Conservation (phyloP, 2,329 filamentous ascomycete genomes). For the Penicillium hordei region DNA sequence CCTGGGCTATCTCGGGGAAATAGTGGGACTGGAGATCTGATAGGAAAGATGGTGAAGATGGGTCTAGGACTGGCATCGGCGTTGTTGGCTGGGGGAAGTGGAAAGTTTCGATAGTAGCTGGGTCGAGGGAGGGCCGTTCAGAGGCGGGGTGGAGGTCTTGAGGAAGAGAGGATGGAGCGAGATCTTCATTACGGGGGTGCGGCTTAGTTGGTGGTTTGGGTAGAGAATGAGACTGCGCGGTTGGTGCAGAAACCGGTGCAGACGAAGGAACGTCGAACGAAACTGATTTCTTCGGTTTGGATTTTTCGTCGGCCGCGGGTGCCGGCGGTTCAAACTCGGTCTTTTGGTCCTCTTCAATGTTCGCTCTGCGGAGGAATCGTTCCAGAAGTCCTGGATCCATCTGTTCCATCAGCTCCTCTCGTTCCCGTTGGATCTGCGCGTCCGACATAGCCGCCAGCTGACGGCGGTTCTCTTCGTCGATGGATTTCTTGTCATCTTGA, state of each 20-base stretch:
- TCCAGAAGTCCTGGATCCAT: slow-evolving; percentile 75
- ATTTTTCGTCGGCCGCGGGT: neutral
- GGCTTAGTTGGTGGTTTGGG: slow-evolving; percentile 7
- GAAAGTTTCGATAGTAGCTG: slow-evolving; percentile 30
- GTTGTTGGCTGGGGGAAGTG: slow-evolving; percentile 49
- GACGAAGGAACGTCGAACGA: slow-evolving; percentile 26
- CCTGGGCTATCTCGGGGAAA: slow-evolving; percentile 82
- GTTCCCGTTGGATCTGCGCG: slow-evolving; percentile 77
- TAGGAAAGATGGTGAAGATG: slow-evolving; percentile 78
- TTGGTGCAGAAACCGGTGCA: slow-evolving; percentile 5
- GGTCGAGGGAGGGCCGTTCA: slow-evolving; percentile 35
- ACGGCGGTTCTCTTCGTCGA: slow-evolving; percentile 78
- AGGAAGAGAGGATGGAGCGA: slow-evolving; percentile 36
- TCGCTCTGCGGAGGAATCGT: slow-evolving; percentile 72
- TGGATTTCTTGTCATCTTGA: slow-evolving; percentile 64
- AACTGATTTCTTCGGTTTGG: slow-evolving; percentile 34
- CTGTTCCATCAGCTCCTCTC: slow-evolving; percentile 74
- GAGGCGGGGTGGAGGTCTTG: slow-evolving; percentile 43
- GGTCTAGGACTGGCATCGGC: slow-evolving; percentile 72
- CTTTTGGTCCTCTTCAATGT: slow-evolving; percentile 62
- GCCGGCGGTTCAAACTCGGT: slow-evolving; percentile 6
- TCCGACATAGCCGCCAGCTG: slow-evolving; percentile 75
- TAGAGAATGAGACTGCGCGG: slow-evolving; percentile 5
- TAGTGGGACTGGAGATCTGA: slow-evolving; percentile 84
- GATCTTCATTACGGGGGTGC: slow-evolving; percentile 33